Evolutionary conservation across 257 asterid species (phyloP), one percentile per base, ranked within the genome.

Genomic region (Solanum raphanifolium): DNA sequence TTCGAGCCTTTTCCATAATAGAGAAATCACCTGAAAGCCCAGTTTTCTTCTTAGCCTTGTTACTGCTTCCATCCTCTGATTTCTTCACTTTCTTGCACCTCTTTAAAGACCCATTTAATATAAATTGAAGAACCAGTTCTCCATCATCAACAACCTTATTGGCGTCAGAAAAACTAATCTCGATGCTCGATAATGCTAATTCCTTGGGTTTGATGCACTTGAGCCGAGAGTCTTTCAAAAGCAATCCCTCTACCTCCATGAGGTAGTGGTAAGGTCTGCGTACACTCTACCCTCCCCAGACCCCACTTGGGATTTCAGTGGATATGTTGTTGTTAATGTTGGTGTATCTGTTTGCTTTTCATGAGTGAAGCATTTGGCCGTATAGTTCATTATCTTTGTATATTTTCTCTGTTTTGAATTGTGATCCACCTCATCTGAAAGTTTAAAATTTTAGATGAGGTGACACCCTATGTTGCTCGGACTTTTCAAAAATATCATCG

Each of bases 21-120:
- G 90, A 9, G 34, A 65, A 68, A 31, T 78, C 46, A 39, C 86
- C 93, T 32, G 87, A 18, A 90, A 74, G 86, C 86, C 38, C 87
- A 84, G 74, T 84, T 5, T 87, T 90, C 69, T 89, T 93, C 88
- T 89, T 91, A 48, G 55, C 85, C 88, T 93, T 90, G 86, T 91
- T 91, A 84, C 87, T 90, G 36, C 91, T 91, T 76, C 86, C 93
- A 84, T 90, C 88, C 38, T 86, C 81, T 72, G 41, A 93, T 46
- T 88, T 92, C 74, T 90, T 94, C 0, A 88, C 90, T 87, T 92
- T 93, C 92, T 95, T 96, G 69, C 86, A 88, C 91, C 92, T 93
- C 91, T 92, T 91, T 75, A 32, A 62, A 23, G 69, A 9, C 29
- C 27, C 69, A 21, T 60, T 60, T 8, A 4, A 23, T 62, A 62